Conservation (phyloP, 495 filamentous ascomycete genomes). For the Podospora fimiseda region DNA sequence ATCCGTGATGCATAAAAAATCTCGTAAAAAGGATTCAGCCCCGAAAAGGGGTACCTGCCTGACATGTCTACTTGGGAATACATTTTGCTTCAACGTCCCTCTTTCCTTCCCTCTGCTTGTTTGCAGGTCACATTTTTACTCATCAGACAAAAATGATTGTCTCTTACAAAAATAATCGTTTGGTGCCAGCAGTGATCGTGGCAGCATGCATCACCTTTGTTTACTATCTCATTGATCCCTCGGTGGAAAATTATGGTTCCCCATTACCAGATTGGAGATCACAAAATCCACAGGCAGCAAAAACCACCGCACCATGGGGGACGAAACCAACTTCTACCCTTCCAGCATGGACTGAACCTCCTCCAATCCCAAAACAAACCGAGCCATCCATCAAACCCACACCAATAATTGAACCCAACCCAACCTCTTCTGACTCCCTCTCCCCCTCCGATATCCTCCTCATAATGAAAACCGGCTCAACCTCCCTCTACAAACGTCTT, state of each 20-base stretch:
- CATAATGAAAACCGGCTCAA: conserved; percentile 10
- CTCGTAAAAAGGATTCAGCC: no score
- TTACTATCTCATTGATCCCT: conserved; percentile 5
- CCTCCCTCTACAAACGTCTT: conserved; percentile 10
- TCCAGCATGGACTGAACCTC: background rate
- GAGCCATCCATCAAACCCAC: background rate
- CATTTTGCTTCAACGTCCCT: no score
- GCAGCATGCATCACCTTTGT: conserved; percentile 1
- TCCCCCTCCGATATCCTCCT: conserved; percentile 2
- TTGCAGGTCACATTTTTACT: no score
- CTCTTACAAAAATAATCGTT: conserved; percentile 7
- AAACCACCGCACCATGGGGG: background rate
- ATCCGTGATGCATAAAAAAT: no score
- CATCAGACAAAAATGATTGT: conserved; percentile 8
- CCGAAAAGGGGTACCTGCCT: no score
- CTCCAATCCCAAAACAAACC: background rate
- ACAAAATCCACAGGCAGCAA: background rate
- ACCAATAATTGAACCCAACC: background rate
- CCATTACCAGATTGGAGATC: background rate
- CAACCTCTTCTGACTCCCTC: background rate
- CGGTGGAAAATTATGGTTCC: conserved; percentile 1
- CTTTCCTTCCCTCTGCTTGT: background rate
- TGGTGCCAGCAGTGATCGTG: conserved; percentile 6
- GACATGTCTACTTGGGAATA: no score
- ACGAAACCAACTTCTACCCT: background rate